phyloP scores from a whole-genome alignment of 805 yeast species.

The Torulaspora franciscae region DNA sequence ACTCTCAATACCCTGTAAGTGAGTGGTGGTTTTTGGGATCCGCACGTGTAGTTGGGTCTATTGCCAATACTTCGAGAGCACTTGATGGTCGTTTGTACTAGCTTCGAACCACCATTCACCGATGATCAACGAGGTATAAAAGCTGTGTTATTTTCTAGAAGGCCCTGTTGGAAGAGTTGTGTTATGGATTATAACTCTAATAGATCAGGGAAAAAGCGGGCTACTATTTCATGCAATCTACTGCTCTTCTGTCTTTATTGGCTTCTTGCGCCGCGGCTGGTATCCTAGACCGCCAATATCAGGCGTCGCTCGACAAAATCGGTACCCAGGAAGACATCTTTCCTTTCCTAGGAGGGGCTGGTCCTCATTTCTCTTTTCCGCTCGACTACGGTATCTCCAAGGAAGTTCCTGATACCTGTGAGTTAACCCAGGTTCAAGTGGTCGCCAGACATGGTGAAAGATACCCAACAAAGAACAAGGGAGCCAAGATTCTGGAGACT shows the following conservation, averaged over 20 bases:
- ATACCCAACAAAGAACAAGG: constrained; percentile 49
- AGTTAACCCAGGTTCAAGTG: constrained; percentile 62
- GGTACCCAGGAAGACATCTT: constrained; percentile 36
- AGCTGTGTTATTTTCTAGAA: too few relatives aligned
- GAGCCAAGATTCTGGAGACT: constrained; percentile 34
- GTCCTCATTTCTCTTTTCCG: constrained; percentile 47
- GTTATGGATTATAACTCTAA: background rate
- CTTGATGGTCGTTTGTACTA: too few relatives aligned
- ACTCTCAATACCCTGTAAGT: too few relatives aligned
- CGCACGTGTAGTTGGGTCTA: too few relatives aligned
- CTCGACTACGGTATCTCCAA: constrained; percentile 50
- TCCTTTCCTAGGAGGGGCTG: constrained; percentile 49
- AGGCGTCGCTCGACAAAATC: constrained; percentile 7
- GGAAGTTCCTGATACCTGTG: constrained; percentile 45
- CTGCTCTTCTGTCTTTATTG: constrained; percentile 1
- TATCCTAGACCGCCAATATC: constrained; percentile 1
- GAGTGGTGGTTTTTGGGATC: too few relatives aligned
- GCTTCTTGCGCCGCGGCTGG: constrained; percentile 8
- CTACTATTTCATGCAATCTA: background rate
- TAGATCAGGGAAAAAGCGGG: background rate
- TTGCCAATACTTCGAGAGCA: too few relatives aligned
- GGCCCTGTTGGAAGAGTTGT: background rate
- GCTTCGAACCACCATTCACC: too few relatives aligned
- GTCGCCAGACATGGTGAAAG: constrained; percentile 78
- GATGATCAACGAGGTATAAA: too few relatives aligned